Evolutionary conservation across 495 filamentous ascomycete genomes (phyloP).

Genomic region (Opeltia flavorubescens): DNA sequence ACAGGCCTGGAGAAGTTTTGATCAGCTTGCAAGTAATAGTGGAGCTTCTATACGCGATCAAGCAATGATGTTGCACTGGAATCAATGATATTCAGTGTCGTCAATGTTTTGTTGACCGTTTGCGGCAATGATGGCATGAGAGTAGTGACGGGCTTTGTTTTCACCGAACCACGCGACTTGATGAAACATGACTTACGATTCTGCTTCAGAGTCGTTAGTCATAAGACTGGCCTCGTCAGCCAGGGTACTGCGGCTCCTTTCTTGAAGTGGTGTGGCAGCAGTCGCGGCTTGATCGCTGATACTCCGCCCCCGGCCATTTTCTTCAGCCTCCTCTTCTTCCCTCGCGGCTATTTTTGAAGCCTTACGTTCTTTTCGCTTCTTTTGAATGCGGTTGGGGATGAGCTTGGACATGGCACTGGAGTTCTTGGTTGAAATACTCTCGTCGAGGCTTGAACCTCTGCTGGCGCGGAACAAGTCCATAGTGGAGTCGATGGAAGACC

Average conservation of each 20-base stretch:
- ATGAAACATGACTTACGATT: slow-evolving; percentile 57
- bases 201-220: slow-evolving; percentile 57
- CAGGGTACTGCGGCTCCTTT: slow-evolving; percentile 12
- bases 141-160: too few relatives aligned
- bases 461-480: slow-evolving; percentile 29
- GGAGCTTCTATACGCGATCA: neutral
- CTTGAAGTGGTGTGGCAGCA: slow-evolving; percentile 8
- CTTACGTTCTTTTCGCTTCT: slow-evolving; percentile 23
- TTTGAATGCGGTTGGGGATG: slow-evolving; percentile 34
- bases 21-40: neutral
- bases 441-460: slow-evolving; percentile 20
- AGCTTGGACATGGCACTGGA: slow-evolving; percentile 31
- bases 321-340: slow-evolving; percentile 23
- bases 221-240: slow-evolving; percentile 40
- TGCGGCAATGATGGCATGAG: too few relatives aligned
- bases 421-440: slow-evolving; percentile 9
- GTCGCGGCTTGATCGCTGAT: slow-evolving; percentile 18
- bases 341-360: slow-evolving; percentile 15
- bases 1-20: slow-evolving; percentile 4
- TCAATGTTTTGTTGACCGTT: neutral
- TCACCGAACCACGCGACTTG: too few relatives aligned
- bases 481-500: slow-evolving; percentile 30
- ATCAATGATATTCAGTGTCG: neutral
- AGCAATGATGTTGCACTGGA: neutral
- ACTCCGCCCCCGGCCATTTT: slow-evolving; percentile 17